Conservation (phyloP, 1,284 basidiomycete species). For the Trichosporon ovoides region DNA sequence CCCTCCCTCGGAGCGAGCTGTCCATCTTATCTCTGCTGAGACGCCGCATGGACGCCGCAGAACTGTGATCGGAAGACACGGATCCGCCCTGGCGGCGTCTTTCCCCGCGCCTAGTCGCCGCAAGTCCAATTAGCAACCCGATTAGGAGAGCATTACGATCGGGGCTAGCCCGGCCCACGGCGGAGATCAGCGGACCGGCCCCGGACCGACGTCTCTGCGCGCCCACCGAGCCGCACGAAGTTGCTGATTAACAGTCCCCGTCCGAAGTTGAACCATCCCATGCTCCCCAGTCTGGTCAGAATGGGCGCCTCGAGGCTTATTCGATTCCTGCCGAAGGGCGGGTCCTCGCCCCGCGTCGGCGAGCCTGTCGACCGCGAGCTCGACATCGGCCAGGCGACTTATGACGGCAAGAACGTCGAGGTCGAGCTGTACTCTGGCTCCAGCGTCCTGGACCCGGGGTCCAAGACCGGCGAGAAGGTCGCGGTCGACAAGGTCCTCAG, state of each 20-base stretch:
- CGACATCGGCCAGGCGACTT: conserved; percentile 48
- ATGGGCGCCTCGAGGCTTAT: conserved; percentile 38
- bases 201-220: not conserved
- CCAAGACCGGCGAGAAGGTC: conserved; percentile 34
- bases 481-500: conserved; percentile 37
- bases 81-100: not conserved
- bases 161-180: too few species aligned
- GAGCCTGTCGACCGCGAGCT: conserved; percentile 39
- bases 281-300: conserved; percentile 14
- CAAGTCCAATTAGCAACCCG: not conserved
- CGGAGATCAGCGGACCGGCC: not conserved
- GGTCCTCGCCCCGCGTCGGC: conserved; percentile 30
- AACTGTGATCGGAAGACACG: not conserved
- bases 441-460: conserved; percentile 40
- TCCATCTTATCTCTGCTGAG: not conserved
- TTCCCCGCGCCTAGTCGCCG: too few species aligned
- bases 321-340: conserved; percentile 32
- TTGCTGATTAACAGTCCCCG: too few species aligned
- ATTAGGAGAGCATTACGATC: not conserved
- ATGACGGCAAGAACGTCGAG: conserved; percentile 28
- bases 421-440: conserved; percentile 38
- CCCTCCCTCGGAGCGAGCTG: too few species aligned
- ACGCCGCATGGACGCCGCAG: not conserved
- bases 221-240: too few species aligned
- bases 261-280: too few species aligned